Conservation (phyloP, 176 grass and related monocot species). For the Leersia perrieri region DNA sequence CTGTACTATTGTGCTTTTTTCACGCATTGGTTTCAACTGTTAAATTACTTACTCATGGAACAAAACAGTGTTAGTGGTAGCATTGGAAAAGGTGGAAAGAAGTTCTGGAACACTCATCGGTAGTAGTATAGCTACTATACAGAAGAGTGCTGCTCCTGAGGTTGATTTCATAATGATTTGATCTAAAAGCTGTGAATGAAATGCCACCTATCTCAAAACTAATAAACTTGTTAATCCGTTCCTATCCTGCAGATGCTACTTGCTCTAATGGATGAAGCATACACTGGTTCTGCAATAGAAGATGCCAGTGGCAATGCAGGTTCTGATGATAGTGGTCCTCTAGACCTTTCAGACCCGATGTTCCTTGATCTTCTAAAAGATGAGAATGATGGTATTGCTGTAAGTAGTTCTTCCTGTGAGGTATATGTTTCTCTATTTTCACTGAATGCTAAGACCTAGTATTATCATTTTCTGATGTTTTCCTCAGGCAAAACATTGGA, state of each 20-base stretch:
- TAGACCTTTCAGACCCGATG: slow-evolving; percentile 80
- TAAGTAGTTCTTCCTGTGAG: slow-evolving; percentile 38
- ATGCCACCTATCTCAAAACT: background rate
- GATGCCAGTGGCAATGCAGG: slow-evolving; percentile 63
- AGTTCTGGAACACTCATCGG: slow-evolving; percentile 88
- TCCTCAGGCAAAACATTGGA: slow-evolving; percentile 83
- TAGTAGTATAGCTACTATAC: slow-evolving; percentile 95
- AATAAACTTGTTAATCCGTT: slow-evolving; percentile 20
- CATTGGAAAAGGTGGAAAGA: slow-evolving; percentile 94
- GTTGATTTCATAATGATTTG: slow-evolving; percentile 39
- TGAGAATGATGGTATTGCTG: slow-evolving; percentile 94
- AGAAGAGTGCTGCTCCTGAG: slow-evolving; percentile 97
- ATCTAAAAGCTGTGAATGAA: slow-evolving; percentile 8
- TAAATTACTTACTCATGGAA: slow-evolving; percentile 3
- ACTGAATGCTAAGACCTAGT: background rate
- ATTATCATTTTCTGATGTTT: slow-evolving; percentile 1
- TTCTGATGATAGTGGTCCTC: slow-evolving; percentile 65
- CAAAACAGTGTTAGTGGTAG: slow-evolving; percentile 80
- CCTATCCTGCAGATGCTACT: slow-evolving; percentile 70
- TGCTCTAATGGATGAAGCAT: slow-evolving; percentile 96
- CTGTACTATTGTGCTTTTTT: slow-evolving; percentile 9
- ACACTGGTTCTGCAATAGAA: slow-evolving; percentile 89
- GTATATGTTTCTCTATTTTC: background rate
- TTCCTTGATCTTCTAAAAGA: slow-evolving; percentile 98
- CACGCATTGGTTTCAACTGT: background rate